Percentiles rank a stretch among this genome's conserved stretches.
These are phyloP conservation scores for Filobasidium wieringae DNA, from an alignment of 768 basidiomycete species.

Conservation along the genomic window DNA sequence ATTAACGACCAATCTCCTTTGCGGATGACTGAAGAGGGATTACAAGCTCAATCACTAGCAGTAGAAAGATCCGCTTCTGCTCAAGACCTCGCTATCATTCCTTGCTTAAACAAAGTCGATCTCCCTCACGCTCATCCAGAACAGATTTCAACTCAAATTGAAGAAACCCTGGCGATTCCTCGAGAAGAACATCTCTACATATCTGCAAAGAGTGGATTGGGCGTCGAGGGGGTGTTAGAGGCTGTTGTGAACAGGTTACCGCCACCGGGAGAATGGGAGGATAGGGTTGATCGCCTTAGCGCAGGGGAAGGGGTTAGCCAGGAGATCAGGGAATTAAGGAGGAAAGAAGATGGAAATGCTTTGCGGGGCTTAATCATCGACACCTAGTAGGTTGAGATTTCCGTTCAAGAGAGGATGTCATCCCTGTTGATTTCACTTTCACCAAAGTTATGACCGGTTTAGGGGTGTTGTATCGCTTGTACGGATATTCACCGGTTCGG, in stretches of 20 bases:
- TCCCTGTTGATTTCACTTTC: not conserved
- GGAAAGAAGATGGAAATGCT: slow-evolving; percentile 9
- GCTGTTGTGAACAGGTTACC: slow-evolving; percentile 78
- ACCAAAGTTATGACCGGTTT: slow-evolving; percentile 74
- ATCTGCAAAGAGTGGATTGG: slow-evolving; percentile 84
- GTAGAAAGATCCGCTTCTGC: slow-evolving; percentile 83
- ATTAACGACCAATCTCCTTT: no score
- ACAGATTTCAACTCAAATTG: slow-evolving; percentile 66
- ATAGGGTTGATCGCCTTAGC: slow-evolving; percentile 55
- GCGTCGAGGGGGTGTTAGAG: slow-evolving; percentile 62
- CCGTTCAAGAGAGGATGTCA: not conserved
- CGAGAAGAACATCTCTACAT: slow-evolving; percentile 63
- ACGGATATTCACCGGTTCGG: slow-evolving; percentile 62
- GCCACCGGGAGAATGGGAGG: slow-evolving; percentile 50
- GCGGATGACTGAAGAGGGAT: no score
- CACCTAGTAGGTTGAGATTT: slow-evolving; percentile 73
- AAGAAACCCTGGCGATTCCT: slow-evolving; percentile 68
- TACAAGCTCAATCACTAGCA: slow-evolving; percentile 93
- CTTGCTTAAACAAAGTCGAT: slow-evolving; percentile 93
- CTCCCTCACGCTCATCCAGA: slow-evolving; percentile 78
- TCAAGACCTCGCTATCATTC: slow-evolving; percentile 58
- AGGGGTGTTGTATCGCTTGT: slow-evolving; percentile 90
- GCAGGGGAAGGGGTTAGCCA: slow-evolving; percentile 74
- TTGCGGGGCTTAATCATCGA: slow-evolving; percentile 85
- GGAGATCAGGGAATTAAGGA: slow-evolving; percentile 33